Evolutionary conservation across 192 early-diverging fungal species (phyloP).

Genomic region (Backusella morwellensis): DNA sequence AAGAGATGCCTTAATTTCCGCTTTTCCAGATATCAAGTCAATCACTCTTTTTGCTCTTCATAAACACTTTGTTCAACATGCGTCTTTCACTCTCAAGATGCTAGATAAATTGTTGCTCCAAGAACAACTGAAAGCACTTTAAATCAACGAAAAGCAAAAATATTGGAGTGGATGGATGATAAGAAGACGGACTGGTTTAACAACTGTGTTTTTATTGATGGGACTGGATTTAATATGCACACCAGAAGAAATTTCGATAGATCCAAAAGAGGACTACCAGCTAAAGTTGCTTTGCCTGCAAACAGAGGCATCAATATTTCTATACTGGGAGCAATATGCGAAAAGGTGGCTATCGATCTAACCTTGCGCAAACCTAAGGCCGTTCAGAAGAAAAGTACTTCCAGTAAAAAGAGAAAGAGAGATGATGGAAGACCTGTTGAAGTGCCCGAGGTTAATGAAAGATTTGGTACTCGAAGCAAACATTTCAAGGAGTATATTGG

Average conservation of each 20-base stretch:
- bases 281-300: neutral
- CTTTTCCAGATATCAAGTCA: neutral
- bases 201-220: slow-evolving; percentile 10
- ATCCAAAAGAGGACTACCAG: slow-evolving; percentile 11
- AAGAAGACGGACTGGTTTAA: neutral
- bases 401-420: slow-evolving; percentile 8
- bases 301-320: neutral
- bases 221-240: slow-evolving; percentile 13
- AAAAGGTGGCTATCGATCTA: slow-evolving; percentile 5
- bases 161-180: neutral
- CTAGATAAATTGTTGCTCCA: neutral
- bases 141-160: neutral
- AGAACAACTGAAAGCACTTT: slow-evolving; percentile 3
- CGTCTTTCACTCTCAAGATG: slow-evolving; percentile 8
- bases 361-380: slow-evolving; percentile 3
- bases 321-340: slow-evolving; percentile 6
- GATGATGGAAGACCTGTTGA: neutral
- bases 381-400: neutral
- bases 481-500: neutral
- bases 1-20: neutral
- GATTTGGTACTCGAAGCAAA: slow-evolving; percentile 9
- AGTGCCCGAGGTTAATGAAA: neutral
- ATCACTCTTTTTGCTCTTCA: neutral
- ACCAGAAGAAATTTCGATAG: slow-evolving; percentile 1
- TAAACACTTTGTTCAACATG: slow-evolving; percentile 3